Evolutionary conservation across 352 stramenopile species (phyloP).

Genomic region (Phytophthora sojae): DNA sequence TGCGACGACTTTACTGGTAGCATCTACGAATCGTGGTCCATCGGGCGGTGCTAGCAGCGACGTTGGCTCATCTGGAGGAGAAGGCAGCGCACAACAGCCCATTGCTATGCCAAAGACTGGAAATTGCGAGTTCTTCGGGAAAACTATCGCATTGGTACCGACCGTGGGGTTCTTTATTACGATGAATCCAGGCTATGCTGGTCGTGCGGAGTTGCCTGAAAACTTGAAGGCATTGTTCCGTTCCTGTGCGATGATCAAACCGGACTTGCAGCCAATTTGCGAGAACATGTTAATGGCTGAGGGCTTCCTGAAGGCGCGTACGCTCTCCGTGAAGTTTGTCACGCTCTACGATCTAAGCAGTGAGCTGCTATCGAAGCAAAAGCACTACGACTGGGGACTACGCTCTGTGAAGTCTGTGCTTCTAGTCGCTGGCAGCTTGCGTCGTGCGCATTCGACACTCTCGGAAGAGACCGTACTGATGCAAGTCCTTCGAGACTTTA

Average conservation of each 20-base stretch:
- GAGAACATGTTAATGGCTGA: conserved; percentile 97
- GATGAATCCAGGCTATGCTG: conserved; percentile 95
- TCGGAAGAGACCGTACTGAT: conserved; percentile 94
- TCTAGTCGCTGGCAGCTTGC: conserved; percentile 94
- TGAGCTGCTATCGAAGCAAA: conserved; percentile 88
- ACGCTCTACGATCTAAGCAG: conserved; percentile 90
- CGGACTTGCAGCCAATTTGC: conserved; percentile 92
- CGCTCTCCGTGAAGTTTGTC: conserved; percentile 90
- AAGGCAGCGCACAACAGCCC: conserved; percentile 35
- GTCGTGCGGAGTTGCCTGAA: conserved; percentile 91
- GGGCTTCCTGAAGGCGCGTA: conserved; percentile 88
- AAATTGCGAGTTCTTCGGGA: conserved; percentile 92
- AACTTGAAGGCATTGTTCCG: conserved; percentile 94
- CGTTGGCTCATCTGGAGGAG: conserved; percentile 19
- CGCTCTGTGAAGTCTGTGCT: conserved; percentile 97
- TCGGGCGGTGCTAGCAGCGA: conserved; percentile 12
- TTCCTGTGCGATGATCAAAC: conserved; percentile 93
- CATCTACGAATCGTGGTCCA: conserved; percentile 26
- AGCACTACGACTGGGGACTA: conserved; percentile 96
- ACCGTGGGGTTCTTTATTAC: conserved; percentile 95
- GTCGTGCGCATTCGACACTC: conserved; percentile 84
- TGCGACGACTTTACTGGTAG: conserved; percentile 49
- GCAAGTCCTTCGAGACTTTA: conserved; percentile 96
- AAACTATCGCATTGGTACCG: conserved; percentile 82
- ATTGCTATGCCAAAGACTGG: conserved; percentile 54